A percentile compares a stretch with the other conserved stretches of the same genome.
Conservation (phyloP, 331 rosid species). For the Arachis monticola region DNA sequence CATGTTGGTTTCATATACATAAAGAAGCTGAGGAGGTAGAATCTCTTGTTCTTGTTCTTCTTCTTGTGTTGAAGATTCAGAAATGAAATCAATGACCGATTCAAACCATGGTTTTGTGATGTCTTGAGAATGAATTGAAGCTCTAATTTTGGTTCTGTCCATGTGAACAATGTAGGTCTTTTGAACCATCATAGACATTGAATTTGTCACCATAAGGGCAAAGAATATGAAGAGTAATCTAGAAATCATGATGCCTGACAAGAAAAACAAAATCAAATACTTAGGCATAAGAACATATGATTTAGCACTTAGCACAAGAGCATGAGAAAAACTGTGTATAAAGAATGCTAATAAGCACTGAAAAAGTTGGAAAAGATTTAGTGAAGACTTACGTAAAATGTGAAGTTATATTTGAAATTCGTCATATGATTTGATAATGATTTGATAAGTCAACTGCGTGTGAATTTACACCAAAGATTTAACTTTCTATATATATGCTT, state of each 20-base stretch:
- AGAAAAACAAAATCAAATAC: constrained; percentile 1
- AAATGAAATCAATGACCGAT: constrained; percentile 53
- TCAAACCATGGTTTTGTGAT: constrained; percentile 52
- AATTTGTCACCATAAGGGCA: constrained; percentile 47
- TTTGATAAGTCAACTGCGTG: too few relatives aligned
- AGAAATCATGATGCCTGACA: constrained; percentile 55
- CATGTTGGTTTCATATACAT: constrained; percentile 59
- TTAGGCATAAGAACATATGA: constrained; percentile 1
- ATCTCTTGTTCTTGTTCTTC: constrained; percentile 26
- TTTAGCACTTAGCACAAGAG: neutral
- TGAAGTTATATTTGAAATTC: too few relatives aligned
- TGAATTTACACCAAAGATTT: neutral
- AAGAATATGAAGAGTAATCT: constrained; percentile 44
- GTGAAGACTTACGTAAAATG: too few relatives aligned
- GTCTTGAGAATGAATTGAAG: constrained; percentile 45
- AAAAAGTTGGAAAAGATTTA: too few relatives aligned
- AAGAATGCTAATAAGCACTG: neutral
- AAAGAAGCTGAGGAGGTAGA: constrained; percentile 51
- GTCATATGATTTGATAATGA: too few relatives aligned
- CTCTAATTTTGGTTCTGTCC: constrained; percentile 57
- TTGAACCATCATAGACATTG: constrained; percentile 44
- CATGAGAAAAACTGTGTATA: too few relatives aligned
- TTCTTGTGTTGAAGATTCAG: constrained; percentile 43
- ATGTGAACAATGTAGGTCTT: constrained; percentile 71
- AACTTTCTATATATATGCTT: constrained; percentile 24